Conservation (phyloP, 208 protist genomes). For the Naegleria lovaniensis region DNA sequence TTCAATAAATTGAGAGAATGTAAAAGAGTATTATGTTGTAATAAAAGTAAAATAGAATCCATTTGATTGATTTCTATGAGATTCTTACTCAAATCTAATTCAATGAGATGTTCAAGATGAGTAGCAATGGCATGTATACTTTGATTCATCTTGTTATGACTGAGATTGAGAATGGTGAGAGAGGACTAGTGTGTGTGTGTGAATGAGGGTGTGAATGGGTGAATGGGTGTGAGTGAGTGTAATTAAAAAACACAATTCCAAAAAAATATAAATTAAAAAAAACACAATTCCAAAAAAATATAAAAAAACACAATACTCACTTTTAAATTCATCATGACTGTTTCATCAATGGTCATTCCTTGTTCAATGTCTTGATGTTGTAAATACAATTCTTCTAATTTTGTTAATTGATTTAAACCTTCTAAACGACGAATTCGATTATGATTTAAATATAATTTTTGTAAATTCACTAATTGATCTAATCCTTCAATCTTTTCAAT, state of each 20-base stretch:
- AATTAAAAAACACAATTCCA: no score
- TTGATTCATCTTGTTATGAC: background rate
- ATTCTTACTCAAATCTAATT: background rate
- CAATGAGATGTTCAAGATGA: background rate
- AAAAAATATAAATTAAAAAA: no score
- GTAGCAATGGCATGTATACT: background rate
- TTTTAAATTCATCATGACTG: background rate
- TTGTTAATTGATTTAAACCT: background rate
- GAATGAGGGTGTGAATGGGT: no score
- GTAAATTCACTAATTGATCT: slow-evolving; percentile 23
- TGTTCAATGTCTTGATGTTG: background rate
- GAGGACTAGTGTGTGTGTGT: no score
- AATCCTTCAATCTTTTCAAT: slow-evolving; percentile 28
- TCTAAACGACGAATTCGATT: slow-evolving; percentile 4
- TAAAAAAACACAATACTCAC: no score
- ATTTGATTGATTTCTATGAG: background rate
- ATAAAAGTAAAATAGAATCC: background rate
- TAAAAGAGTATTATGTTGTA: background rate
- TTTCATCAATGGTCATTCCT: background rate
- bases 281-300: no score
- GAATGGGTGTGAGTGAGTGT: no score
- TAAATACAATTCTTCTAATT: slow-evolving; percentile 19
- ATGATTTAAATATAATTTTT: slow-evolving; percentile 22
- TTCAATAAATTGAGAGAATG: background rate
- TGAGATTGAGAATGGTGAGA: background rate